Evolutionary conservation across 768 basidiomycete genomes (phyloP).

Genomic region (Boletus barrowsii): DNA sequence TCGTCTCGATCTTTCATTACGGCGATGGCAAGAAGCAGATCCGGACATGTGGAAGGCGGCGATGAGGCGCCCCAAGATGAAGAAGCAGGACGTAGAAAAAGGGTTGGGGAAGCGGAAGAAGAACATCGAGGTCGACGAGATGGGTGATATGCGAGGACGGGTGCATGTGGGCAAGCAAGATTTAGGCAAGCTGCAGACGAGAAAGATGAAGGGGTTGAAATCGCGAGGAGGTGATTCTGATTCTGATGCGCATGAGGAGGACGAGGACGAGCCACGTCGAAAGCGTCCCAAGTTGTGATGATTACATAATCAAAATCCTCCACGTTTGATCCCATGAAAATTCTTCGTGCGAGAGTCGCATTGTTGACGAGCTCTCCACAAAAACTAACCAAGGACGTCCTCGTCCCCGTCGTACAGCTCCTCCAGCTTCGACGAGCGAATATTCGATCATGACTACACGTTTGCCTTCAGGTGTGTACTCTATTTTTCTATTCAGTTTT

Average conservation of each 20-base stretch:
- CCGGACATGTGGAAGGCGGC: conserved; percentile 78
- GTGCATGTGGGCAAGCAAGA: conserved; percentile 92
- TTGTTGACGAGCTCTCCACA: not conserved
- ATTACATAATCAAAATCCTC: conserved; percentile 21
- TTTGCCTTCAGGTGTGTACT: conserved; percentile 5
- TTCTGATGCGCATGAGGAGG: conserved; percentile 7
- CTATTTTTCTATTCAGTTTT: not conserved
- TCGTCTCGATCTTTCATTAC: conserved; percentile 74
- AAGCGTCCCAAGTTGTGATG: conserved; percentile 2
- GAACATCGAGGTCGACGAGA: conserved; percentile 95
- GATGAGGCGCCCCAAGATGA: conserved; percentile 80
- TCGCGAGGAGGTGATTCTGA: conserved; percentile 9
- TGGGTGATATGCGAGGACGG: conserved; percentile 92
- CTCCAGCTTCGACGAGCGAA: not conserved
- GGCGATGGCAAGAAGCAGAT: conserved; percentile 74
- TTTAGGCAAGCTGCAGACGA: conserved; percentile 76
- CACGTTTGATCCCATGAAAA: conserved; percentile 12
- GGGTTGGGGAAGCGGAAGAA: conserved; percentile 90
- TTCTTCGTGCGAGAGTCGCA: conserved; percentile 16
- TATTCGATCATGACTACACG: not conserved
- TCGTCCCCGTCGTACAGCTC: not conserved
- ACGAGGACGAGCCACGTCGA: conserved; percentile 13
- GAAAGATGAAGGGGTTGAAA: conserved; percentile 96
- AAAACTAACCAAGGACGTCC: not conserved
- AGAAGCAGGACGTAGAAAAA: conserved; percentile 82